Base-by-base conservation (phyloP, 1,284 basidiomycete species). In the Peniophora sp. region DNA sequence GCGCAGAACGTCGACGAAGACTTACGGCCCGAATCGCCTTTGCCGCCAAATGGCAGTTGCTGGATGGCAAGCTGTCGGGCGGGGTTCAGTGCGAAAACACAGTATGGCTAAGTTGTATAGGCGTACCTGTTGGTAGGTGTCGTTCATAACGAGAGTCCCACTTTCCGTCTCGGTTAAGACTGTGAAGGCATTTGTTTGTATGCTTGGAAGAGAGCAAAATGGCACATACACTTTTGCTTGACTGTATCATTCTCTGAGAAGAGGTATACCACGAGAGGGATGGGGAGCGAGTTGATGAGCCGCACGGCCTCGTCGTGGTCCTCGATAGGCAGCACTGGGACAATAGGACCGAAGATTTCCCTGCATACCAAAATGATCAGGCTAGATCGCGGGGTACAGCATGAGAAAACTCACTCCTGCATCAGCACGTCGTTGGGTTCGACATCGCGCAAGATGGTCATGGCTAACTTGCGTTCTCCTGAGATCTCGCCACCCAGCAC, bases 301-400 rank as follows among this genome's bases (percentile, higher is more conserved):
- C 58, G 51, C 50, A 73, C 67, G 5, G 70, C 72, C 3, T 65
- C 63, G 20, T 71, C 65, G 38, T 72, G 55, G 50, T 64, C 56
- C 59, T 69, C 65, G 25, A 77, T 68, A 3, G 74, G 65, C 6
- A 79, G 65, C 51, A 80, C 67, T 16, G 75, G 71, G 3, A 79
- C 58, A 20, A 79, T 61, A 1, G 77, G 75, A 10, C 76, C 78
- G 60, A 79, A 75, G 23, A 74, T 65, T 59, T 75, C 73, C 25
- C 63, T 64, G 35, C 8, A 39, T 11, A 16, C 24, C 25, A 16
- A n/a, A n/a, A n/a, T 3, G n/a, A 43, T 52, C 11, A 51, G 45
- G 25, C 46, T n/a, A n/a, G 11, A 43, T 41, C 8, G 3, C 20
- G 27, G 36, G 16, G 55, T 19, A 50, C 39, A 38, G 11, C 3